Percentiles rank a stretch among this genome's conserved stretches.
Conservation (phyloP, 805 yeast genomes). For the Candida hungchunana region DNA sequence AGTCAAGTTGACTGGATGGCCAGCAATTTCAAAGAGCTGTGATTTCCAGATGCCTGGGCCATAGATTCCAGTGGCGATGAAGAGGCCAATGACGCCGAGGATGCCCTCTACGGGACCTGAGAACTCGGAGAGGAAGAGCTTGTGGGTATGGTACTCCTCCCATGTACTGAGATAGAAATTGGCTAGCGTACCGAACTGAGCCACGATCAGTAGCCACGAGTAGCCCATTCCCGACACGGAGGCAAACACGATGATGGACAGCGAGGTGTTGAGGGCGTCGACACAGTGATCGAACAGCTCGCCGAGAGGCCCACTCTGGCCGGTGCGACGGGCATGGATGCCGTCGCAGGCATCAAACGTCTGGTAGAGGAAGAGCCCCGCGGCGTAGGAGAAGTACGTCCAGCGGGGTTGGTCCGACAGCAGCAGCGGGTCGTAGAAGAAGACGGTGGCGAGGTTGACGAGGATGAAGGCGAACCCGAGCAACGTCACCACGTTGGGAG, state of each 20-base stretch:
- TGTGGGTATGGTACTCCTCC: conserved; percentile 94
- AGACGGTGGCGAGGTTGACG: conserved; percentile 56
- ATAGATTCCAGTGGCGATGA: conserved; percentile 54
- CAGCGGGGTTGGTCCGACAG: conserved; percentile 60
- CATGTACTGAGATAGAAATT: conserved; percentile 89
- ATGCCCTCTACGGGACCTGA: conserved; percentile 98
- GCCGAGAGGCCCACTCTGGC: conserved; percentile 93
- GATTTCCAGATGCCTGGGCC: conserved; percentile 70
- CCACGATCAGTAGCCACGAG: conserved; percentile 51
- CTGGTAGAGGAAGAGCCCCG: conserved; percentile 85
- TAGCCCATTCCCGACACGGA: conserved; percentile 77
- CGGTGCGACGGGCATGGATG: conserved; percentile 89
- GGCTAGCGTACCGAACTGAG: conserved; percentile 70
- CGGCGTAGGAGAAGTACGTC: conserved; percentile 73
- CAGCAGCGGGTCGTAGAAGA: conserved; percentile 70
- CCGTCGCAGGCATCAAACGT: conserved; percentile 98
- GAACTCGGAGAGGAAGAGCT: conserved; percentile 67
- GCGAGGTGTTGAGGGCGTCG: conserved; percentile 71
- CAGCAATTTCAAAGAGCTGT: conserved; percentile 35
- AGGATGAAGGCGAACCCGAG: conserved; percentile 72
- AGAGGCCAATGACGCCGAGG: conserved; percentile 52
- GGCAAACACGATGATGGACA: conserved; percentile 69
- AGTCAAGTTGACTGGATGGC: conserved; percentile 35
- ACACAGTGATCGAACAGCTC: conserved; percentile 91
- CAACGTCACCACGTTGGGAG: conserved; percentile 88